Percentiles rank a stretch among this genome's conserved stretches.
phyloP scores from a whole-genome alignment of 352 stramenopile species.

The Phytophthora kernoviae region DNA sequence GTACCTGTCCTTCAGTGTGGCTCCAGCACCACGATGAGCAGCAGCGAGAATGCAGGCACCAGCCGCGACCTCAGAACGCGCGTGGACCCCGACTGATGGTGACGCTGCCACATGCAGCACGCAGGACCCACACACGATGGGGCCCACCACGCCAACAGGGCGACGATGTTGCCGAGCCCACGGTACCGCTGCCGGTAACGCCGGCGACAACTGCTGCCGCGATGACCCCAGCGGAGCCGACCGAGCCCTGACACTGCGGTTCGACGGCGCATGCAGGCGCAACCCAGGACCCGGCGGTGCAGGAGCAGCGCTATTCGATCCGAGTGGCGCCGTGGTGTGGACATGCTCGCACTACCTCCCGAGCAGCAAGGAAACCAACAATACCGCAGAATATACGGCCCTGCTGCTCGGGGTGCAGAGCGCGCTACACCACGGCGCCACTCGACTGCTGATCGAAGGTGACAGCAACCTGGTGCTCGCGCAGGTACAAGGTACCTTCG shows the following conservation, averaged over 20 bases:
- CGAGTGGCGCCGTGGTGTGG: conserved; percentile 14
- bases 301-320: conserved; percentile 11
- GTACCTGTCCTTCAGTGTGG: no score
- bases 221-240: no score
- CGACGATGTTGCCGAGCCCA: no score
- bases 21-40: no score
- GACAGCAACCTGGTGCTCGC: conserved; percentile 18
- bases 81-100: neutral
- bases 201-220: no score
- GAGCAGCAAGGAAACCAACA: conserved; percentile 24
- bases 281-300: conserved; percentile 16
- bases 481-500: conserved; percentile 13
- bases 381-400: conserved; percentile 31
- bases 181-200: no score
- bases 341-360: conserved; percentile 16
- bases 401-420: conserved; percentile 20
- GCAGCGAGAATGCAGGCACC: no score
- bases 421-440: conserved; percentile 10
- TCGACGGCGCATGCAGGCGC: conserved; percentile 19
- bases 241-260: conserved; percentile 10
- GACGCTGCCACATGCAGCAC: conserved; percentile 1
- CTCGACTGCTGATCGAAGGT: conserved; percentile 2
- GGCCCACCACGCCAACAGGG: no score
- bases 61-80: no score
- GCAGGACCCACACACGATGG: no score